Conservation (phyloP, 768 basidiomycete species). For the Suillus clintonianus region DNA sequence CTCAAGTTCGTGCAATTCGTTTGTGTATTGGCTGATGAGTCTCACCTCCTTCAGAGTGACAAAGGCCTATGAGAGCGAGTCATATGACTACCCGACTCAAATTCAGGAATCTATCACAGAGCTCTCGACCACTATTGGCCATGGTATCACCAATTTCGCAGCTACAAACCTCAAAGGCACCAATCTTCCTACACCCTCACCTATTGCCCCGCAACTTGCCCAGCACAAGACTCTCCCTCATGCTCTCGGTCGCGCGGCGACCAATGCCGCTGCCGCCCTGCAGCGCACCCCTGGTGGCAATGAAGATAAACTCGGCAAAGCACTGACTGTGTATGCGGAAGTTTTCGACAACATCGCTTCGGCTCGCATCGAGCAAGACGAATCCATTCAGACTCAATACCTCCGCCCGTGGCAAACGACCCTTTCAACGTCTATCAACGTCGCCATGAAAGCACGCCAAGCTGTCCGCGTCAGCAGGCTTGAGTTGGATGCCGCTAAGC, state of each 20-base stretch:
- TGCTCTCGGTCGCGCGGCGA: conserved; percentile 83
- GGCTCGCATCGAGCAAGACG: conserved; percentile 82
- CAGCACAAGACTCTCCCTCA: conserved; percentile 98
- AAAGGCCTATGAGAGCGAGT: conserved; percentile 85
- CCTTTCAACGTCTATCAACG: conserved; percentile 75
- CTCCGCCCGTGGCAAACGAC: conserved; percentile 88
- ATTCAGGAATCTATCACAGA: conserved; percentile 82
- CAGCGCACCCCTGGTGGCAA: conserved; percentile 45
- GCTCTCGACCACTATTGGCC: conserved; percentile 67
- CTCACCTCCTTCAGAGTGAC: conserved; percentile 57
- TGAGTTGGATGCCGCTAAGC: conserved; percentile 90
- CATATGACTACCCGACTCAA: conserved; percentile 89
- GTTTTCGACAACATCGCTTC: conserved; percentile 84
- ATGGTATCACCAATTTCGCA: conserved; percentile 80
- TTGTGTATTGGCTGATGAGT: conserved; percentile 1
- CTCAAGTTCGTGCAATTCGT: conserved; percentile 57
- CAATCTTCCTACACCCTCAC: conserved; percentile 72
- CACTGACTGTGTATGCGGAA: conserved; percentile 73
- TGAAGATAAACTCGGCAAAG: conserved; percentile 74
- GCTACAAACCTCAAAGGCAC: conserved; percentile 89
- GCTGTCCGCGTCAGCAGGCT: conserved; percentile 78
- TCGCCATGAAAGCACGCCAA: conserved; percentile 92
- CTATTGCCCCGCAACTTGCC: conserved; percentile 51
- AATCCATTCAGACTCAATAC: conserved; percentile 63
- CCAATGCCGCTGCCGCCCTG: conserved; percentile 53